A percentile compares a stretch with the other conserved stretches of the same genome.
Evolutionary conservation across 495 filamentous ascomycete species (phyloP).

Genomic region (Talaromyces trachyspermus): DNA sequence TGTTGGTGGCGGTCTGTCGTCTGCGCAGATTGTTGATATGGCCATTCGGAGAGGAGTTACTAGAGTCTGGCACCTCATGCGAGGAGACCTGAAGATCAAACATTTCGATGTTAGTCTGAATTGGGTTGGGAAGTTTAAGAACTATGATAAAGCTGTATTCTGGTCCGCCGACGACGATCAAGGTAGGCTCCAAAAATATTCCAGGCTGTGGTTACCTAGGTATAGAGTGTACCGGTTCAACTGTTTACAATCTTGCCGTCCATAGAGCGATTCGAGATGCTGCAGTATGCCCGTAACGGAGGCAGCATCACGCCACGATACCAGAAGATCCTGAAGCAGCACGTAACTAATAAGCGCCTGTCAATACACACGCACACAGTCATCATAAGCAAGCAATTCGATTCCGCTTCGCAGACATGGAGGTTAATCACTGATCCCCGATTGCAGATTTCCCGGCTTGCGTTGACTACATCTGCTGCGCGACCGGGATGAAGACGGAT

Average conservation of each 20-base stretch:
- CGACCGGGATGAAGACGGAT: slow-evolving; percentile 49
- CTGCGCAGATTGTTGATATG: slow-evolving; percentile 52
- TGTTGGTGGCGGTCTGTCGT: slow-evolving; percentile 55
- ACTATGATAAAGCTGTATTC: slow-evolving; percentile 53
- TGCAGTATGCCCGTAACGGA: slow-evolving; percentile 50
- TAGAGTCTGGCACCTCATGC: slow-evolving; percentile 51
- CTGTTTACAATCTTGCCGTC: not conserved
- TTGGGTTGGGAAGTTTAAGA: slow-evolving; percentile 64
- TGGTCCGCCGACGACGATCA: slow-evolving; percentile 54
- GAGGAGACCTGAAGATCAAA: slow-evolving; percentile 52
- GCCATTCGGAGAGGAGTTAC: slow-evolving; percentile 44
- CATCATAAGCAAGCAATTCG: slow-evolving; percentile 30
- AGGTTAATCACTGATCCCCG: slow-evolving; percentile 38
- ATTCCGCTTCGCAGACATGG: slow-evolving; percentile 39
- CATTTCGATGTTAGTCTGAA: slow-evolving; percentile 55
- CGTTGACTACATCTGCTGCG: slow-evolving; percentile 60
- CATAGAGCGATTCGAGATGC: slow-evolving; percentile 48
- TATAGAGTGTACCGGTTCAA: no score
- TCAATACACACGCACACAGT: slow-evolving; percentile 44
- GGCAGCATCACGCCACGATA: slow-evolving; percentile 55
- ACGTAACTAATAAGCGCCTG: slow-evolving; percentile 34
- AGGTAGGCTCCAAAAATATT: no score
- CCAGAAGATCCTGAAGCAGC: slow-evolving; percentile 44
- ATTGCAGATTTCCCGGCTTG: slow-evolving; percentile 36
- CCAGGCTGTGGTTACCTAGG: no score